These are phyloP conservation scores for Phanerochaete sordida DNA, from an alignment of 768 basidiomycete genomes.

Conservation along the genomic window DNA sequence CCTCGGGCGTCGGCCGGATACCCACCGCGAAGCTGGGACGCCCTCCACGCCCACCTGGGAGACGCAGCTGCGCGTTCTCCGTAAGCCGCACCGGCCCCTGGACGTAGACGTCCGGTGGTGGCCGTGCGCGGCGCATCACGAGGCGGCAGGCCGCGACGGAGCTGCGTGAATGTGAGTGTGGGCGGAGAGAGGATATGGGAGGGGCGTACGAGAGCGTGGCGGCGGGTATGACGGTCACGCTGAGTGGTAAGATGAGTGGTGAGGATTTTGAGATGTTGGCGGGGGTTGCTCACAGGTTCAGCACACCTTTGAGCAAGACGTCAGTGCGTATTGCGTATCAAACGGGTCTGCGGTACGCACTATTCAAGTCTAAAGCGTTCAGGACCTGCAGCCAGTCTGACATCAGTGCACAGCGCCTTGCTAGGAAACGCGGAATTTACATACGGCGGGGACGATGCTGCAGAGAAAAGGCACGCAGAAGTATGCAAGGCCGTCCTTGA, in stretches of 20 bases:
- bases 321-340: constrained; percentile 20
- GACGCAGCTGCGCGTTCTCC: not conserved
- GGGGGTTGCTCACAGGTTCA: constrained; percentile 52
- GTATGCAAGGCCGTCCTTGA: constrained; percentile 71
- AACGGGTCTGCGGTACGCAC: constrained; percentile 27
- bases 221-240: constrained; percentile 43
- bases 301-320: constrained; percentile 37
- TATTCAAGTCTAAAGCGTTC: constrained; percentile 55
- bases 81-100: constrained; percentile 15
- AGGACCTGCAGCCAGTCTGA: constrained; percentile 37
- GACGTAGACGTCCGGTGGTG: constrained; percentile 22
- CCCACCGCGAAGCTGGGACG: not conserved
- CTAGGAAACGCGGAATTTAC: constrained; percentile 16
- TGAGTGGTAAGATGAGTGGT: not conserved
- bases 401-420: not conserved
- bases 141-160: constrained; percentile 64
- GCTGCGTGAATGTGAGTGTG: constrained; percentile 12
- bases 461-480: constrained; percentile 63
- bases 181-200: not conserved
- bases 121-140: constrained; percentile 63
- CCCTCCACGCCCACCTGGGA: not conserved
- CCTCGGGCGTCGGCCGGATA: constrained; percentile 34
- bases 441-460: constrained; percentile 65
- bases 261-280: not conserved
- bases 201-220: constrained; percentile 57